phyloP scores from a whole-genome alignment of 441 rosid genomes.

The Aquilaria agallochum region DNA sequence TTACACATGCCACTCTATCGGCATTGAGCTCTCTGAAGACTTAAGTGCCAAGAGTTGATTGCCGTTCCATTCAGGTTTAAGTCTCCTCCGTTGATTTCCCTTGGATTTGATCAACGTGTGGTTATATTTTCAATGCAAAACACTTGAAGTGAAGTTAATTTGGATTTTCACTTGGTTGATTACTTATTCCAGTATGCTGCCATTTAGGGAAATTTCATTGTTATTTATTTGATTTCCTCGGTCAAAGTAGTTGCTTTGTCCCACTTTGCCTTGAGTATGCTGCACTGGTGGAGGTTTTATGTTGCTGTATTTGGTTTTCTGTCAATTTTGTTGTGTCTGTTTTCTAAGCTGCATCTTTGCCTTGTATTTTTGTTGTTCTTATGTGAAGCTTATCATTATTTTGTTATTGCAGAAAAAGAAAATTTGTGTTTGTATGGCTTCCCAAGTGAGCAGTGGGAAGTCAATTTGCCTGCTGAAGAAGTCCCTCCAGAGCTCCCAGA shows the following conservation, averaged over 20 bases:
- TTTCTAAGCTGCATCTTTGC: background rate
- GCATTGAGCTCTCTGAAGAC: too few species aligned
- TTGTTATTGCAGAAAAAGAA: slow-evolving; percentile 41
- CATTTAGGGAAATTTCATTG: too few species aligned
- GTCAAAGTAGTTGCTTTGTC: background rate
- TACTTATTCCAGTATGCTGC: too few species aligned
- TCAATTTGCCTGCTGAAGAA: slow-evolving; percentile 82
- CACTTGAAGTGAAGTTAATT: too few species aligned
- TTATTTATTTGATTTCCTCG: background rate
- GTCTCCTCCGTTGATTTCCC: too few species aligned
- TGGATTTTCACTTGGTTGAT: too few species aligned
- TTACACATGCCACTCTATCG: too few species aligned
- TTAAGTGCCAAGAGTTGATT: too few species aligned
- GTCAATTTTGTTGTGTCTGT: background rate
- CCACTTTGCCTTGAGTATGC: background rate
- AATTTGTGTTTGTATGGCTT: slow-evolving; percentile 66
- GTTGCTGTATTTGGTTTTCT: background rate
- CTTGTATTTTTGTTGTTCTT: background rate
- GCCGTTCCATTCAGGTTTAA: too few species aligned
- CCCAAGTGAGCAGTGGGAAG: slow-evolving; percentile 75
- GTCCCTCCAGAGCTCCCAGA: slow-evolving; percentile 69
- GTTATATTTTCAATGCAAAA: too few species aligned
- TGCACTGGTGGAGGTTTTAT: background rate
- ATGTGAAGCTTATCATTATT: background rate
- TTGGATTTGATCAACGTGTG: too few species aligned